Percentiles rank a stretch among this genome's conserved stretches.
These are phyloP conservation scores for Taxawa tesnikishii DNA, from an alignment of 2,329 filamentous ascomycete species.

Conservation along the genomic window DNA sequence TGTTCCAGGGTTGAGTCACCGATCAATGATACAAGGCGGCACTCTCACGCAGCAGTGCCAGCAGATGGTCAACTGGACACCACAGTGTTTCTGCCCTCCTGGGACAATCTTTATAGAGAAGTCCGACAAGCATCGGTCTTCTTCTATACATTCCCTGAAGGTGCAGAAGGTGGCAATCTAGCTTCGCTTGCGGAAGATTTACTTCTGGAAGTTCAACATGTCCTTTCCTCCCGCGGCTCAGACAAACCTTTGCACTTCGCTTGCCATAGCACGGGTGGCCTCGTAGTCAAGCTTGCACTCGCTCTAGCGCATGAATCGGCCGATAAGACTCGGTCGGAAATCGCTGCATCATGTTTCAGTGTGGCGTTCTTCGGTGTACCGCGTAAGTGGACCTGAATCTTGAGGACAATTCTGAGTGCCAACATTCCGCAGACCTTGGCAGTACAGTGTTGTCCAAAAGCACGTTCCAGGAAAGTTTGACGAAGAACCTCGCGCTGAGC, in stretches of 20 bases:
- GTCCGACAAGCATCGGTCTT: neutral
- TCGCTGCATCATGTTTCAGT: neutral
- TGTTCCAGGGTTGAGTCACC: no score
- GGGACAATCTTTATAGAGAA: neutral
- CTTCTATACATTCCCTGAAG: neutral
- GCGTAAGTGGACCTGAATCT: no score
- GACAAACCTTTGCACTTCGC: neutral
- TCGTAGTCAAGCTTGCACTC: neutral
- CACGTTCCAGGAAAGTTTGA: neutral
- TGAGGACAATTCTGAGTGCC: no score
- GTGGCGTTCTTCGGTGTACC: neutral
- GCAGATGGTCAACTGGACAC: no score
- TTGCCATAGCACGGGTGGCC: neutral
- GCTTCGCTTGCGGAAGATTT: neutral
- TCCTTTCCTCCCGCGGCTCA: neutral
- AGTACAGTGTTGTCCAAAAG: neutral
- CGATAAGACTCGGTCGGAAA: neutral
- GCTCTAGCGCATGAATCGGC: neutral
- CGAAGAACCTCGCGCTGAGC: neutral
- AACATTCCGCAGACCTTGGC: no score
- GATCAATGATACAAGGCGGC: no score
- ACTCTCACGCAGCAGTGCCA: no score
- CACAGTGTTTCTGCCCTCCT: no score
- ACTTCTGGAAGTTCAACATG: neutral
- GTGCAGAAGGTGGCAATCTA: neutral